Percentiles rank a stretch among this genome's conserved stretches.
Conservation (phyloP, 2,329 filamentous ascomycete genomes). For the Sordariomycetes sp. region DNA sequence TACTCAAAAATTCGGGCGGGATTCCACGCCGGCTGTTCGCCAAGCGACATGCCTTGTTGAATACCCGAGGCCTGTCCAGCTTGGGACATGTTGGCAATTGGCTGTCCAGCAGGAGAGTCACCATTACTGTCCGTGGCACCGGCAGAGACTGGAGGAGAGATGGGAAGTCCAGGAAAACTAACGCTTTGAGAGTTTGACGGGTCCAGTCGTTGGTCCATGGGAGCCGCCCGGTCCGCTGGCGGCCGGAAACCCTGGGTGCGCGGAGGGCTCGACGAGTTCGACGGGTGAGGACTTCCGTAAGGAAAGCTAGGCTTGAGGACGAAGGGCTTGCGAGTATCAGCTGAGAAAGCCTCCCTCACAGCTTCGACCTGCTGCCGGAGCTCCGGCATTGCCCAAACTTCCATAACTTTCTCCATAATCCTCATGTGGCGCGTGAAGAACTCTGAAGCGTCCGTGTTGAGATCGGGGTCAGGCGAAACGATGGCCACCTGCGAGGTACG, state of each 20-base stretch:
- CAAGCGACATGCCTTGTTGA: conserved; percentile 46
- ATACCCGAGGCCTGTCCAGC: conserved; percentile 43
- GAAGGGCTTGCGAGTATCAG: conserved; percentile 75
- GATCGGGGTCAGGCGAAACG: conserved; percentile 82
- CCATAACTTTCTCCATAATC: conserved; percentile 76
- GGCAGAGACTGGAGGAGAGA: conserved; percentile 72
- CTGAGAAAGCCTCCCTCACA: conserved; percentile 83
- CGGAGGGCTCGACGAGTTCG: conserved; percentile 54
- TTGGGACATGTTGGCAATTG: conserved; percentile 62
- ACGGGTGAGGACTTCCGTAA: conserved; percentile 67
- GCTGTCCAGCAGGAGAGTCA: conserved; percentile 65
- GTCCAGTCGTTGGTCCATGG: conserved; percentile 45
- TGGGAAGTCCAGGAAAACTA: conserved; percentile 62
- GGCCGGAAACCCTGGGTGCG: conserved; percentile 40
- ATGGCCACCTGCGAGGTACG: conserved; percentile 63
- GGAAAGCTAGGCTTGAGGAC: conserved; percentile 83
- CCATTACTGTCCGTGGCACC: conserved; percentile 65
- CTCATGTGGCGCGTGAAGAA: conserved; percentile 94
- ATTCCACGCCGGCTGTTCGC: conserved; percentile 67
- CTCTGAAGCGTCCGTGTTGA: conserved; percentile 75
- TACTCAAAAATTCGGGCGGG: conserved; percentile 85
- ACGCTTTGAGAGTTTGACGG: conserved; percentile 47
- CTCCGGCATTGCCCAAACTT: conserved; percentile 79
- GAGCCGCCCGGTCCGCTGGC: conserved; percentile 32
- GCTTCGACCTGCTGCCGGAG: conserved; percentile 85